Conservation (phyloP, 2,329 filamentous ascomycete genomes). For the Hypoxylon sp. region DNA sequence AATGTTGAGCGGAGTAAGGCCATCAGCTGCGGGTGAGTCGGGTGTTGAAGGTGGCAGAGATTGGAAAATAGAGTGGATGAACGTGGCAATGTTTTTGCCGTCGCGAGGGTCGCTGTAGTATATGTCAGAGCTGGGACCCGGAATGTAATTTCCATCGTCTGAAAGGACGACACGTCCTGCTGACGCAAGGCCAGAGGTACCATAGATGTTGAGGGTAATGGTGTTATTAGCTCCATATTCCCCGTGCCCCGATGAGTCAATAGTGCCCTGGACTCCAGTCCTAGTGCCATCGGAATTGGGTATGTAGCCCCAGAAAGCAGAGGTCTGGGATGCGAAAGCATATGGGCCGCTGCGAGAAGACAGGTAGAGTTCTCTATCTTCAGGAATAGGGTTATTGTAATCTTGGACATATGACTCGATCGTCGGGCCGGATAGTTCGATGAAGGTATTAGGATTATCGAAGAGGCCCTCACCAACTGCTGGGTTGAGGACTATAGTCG, state of each 20-base stretch:
- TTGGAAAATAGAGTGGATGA: conserved; percentile 67
- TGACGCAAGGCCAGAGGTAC: conserved; percentile 68
- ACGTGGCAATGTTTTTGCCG: conserved; percentile 63
- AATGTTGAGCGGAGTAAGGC: conserved; percentile 65
- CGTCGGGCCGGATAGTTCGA: conserved; percentile 61
- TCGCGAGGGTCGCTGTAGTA: conserved; percentile 66
- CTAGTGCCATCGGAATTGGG: conserved; percentile 59
- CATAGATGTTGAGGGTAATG: conserved; percentile 71
- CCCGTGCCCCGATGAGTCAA: conserved; percentile 63
- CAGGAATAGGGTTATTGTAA: conserved; percentile 60
- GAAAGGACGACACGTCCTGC: conserved; percentile 62
- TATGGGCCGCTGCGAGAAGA: conserved; percentile 65
- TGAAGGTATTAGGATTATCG: conserved; percentile 70
- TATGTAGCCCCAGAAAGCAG: conserved; percentile 67
- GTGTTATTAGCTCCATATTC: conserved; percentile 61
- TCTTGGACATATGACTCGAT: conserved; percentile 65
- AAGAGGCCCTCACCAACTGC: conserved; percentile 67
- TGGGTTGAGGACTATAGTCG: conserved; percentile 64
- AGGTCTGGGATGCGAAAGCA: conserved; percentile 67
- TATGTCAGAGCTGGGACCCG: conserved; percentile 59
- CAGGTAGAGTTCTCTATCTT: conserved; percentile 64
- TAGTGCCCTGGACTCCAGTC: conserved; percentile 67
- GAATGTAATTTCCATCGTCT: conserved; percentile 59
- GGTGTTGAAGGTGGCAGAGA: conserved; percentile 55
- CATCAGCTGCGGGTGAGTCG: conserved; percentile 53